Conservation (phyloP, 805 yeast species). For the Ogataea nonfermentans region DNA sequence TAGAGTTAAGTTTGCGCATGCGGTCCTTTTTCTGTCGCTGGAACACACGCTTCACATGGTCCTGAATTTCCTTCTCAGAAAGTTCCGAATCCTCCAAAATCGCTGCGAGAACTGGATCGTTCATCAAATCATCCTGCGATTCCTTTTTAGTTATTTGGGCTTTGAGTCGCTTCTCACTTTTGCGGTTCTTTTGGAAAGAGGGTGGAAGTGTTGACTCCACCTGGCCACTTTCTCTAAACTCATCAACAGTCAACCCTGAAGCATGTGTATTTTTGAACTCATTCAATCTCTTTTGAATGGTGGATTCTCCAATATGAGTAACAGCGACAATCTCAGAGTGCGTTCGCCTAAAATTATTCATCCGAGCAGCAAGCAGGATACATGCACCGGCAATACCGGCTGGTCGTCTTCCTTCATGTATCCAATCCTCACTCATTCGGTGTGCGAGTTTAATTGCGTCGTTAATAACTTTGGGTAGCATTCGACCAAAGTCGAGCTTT, state of each 20-base stretch:
- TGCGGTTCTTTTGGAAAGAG: slow-evolving; percentile 64
- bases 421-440: slow-evolving; percentile 94
- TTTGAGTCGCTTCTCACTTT: slow-evolving; percentile 39
- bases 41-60: slow-evolving; percentile 30
- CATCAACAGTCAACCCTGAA: slow-evolving; percentile 67
- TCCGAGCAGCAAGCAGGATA: slow-evolving; percentile 86
- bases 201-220: slow-evolving; percentile 73
- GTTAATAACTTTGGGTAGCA: slow-evolving; percentile 67
- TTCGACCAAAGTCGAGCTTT: slow-evolving; percentile 74
- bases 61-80: slow-evolving; percentile 44
- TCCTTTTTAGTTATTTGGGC: slow-evolving; percentile 31
- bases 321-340: slow-evolving; percentile 93
- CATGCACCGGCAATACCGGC: slow-evolving; percentile 99
- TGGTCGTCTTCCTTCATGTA: slow-evolving; percentile 94
- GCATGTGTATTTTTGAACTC: slow-evolving; percentile 82
- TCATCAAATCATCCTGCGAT: slow-evolving; percentile 38
- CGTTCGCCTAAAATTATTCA: slow-evolving; percentile 91
- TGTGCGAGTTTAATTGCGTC: slow-evolving; percentile 88
- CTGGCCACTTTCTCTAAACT: slow-evolving; percentile 53
- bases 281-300: slow-evolving; percentile 83
- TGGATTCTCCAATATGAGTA: slow-evolving; percentile 92
- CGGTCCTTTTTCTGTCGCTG: slow-evolving; percentile 28
- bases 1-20: slow-evolving; percentile 17
- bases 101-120: slow-evolving; percentile 44
- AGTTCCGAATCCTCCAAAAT: slow-evolving; percentile 44